These are phyloP conservation scores for Venturia pyrina DNA, from an alignment of 2,329 filamentous ascomycete species.

Conservation along the genomic window DNA sequence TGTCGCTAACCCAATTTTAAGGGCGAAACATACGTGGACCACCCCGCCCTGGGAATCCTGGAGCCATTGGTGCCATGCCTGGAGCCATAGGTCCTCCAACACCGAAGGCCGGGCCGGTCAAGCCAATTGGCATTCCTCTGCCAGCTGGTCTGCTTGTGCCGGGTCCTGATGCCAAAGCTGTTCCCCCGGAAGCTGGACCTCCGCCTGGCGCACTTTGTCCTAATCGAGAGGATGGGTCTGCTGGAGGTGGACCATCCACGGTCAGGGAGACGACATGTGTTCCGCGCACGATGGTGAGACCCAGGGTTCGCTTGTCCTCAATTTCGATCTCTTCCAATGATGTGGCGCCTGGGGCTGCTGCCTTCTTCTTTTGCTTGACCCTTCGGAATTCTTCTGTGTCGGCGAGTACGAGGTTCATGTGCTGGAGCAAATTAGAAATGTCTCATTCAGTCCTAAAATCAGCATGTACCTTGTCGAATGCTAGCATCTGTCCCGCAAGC, in stretches of 20 bases:
- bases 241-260: conserved; percentile 89
- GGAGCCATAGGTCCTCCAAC: conserved; percentile 57
- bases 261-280: conserved; percentile 91
- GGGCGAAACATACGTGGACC: conserved; percentile 19
- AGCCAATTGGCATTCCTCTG: conserved; percentile 69
- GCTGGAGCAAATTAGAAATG: conserved; percentile 40
- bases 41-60: conserved; percentile 17
- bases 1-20: conserved; percentile 10
- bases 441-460: neutral
- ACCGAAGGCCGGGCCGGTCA: conserved; percentile 82
- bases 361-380: conserved; percentile 65
- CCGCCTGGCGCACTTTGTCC: conserved; percentile 65
- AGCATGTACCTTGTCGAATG: conserved; percentile 78
- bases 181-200: conserved; percentile 46
- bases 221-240: conserved; percentile 82
- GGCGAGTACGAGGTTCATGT: conserved; percentile 98
- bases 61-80: conserved; percentile 26
- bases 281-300: conserved; percentile 86
- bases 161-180: conserved; percentile 62
- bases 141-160: conserved; percentile 88
- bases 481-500: conserved; percentile 96
- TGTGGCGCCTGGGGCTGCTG: conserved; percentile 55
- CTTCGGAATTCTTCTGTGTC: conserved; percentile 97
- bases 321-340: conserved; percentile 62
- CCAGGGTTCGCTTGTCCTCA: conserved; percentile 96